phyloP scores from a whole-genome alignment of 371 early-diverging fungal genomes.

The Basidiobolus meristosporus region DNA sequence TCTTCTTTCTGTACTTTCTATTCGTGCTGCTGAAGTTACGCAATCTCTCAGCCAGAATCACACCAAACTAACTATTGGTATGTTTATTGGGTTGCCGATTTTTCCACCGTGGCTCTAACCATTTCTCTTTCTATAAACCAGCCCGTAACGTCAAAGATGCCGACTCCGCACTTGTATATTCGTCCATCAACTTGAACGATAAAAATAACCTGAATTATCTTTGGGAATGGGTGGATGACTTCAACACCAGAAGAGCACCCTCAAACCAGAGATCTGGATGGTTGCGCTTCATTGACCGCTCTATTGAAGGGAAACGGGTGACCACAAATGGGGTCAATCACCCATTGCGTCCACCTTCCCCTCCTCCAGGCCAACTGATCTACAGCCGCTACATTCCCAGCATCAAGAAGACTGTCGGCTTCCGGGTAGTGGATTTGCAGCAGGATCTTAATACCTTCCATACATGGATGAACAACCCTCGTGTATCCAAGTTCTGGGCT shows the following conservation, averaged over 20 bases:
- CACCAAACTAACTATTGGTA: too few relatives aligned
- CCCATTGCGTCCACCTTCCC: constrained; percentile 1
- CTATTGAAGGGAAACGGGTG: neutral
- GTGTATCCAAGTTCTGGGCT: constrained; percentile 7
- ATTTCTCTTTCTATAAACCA: too few relatives aligned
- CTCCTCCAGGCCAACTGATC: constrained; percentile 3
- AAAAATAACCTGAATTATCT: too few relatives aligned
- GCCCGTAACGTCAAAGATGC: too few relatives aligned
- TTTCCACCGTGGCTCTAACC: too few relatives aligned
- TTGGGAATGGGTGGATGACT: too few relatives aligned
- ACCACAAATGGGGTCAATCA: neutral
- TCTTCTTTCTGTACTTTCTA: constrained; percentile 6
- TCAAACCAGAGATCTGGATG: too few relatives aligned
- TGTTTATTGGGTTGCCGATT: too few relatives aligned
- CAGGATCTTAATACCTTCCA: constrained; percentile 1
- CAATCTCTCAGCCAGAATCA: constrained; percentile 1
- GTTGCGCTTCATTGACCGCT: neutral
- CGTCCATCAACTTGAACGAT: too few relatives aligned
- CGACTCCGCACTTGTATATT: too few relatives aligned
- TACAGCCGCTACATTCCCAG: constrained; percentile 1
- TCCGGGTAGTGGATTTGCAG: neutral
- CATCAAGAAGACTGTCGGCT: neutral
- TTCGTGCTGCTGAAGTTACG: constrained; percentile 7
- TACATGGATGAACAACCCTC: constrained; percentile 7
- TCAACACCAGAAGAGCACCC: too few relatives aligned